Evolutionary conservation across 2,329 filamentous ascomycete genomes (phyloP).

Genomic region (Xylariales sp.): DNA sequence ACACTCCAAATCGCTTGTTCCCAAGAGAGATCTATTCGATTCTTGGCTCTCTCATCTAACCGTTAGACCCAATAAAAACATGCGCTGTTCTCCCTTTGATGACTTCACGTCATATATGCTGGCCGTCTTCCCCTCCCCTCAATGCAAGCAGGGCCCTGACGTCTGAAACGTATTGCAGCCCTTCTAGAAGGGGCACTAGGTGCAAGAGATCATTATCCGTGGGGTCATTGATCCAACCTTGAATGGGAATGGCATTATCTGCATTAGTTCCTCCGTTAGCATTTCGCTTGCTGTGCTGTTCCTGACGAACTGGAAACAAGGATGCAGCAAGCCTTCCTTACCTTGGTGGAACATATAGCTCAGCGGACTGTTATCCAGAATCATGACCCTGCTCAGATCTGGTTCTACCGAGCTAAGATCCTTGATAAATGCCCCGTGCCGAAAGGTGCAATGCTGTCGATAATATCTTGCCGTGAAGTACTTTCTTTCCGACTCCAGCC

Average conservation of each 20-base stretch:
- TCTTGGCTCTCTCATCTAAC: not conserved
- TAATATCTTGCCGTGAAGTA: constrained; percentile 94
- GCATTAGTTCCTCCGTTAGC: constrained; percentile 16
- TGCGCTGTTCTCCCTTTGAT: not conserved
- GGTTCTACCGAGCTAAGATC: constrained; percentile 94
- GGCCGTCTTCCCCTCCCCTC: constrained; percentile 76
- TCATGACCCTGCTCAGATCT: constrained; percentile 97
- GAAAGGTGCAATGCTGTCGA: constrained; percentile 91
- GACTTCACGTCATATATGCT: constrained; percentile 29
- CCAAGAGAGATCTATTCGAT: not conserved
- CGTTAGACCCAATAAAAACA: not conserved
- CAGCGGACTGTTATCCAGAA: constrained; percentile 95
- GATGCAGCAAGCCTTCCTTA: constrained; percentile 35
- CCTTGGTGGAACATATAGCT: constrained; percentile 99
- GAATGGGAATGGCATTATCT: constrained; percentile 99
- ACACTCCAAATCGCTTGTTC: not conserved
- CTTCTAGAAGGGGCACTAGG: constrained; percentile 86
- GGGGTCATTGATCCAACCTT: constrained; percentile 98
- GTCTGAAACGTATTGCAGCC: constrained; percentile 93
- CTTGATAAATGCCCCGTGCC: constrained; percentile 97
- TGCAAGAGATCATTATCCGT: constrained; percentile 95
- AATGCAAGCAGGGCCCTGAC: constrained; percentile 86
- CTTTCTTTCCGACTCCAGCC: constrained; percentile 93
- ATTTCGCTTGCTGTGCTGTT: not conserved
- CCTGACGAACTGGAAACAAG: constrained; percentile 3